Conservation (phyloP, 176 grass and related monocot genomes). For the Cenchrus purpureus region DNA sequence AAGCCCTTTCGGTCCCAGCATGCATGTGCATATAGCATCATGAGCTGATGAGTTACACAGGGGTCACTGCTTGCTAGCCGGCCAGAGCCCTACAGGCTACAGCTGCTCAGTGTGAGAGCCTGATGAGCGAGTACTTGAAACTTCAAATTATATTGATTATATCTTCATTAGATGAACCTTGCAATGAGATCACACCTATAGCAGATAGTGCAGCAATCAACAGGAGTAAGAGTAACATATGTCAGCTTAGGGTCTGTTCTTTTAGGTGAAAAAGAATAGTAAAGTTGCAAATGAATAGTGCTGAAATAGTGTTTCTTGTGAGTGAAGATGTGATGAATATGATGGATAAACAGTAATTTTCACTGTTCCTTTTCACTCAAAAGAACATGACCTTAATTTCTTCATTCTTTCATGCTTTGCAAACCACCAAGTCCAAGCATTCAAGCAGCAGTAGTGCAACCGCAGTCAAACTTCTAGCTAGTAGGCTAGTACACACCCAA, state of each 20-base stretch:
- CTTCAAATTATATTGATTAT: background rate
- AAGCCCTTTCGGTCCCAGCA: conserved; percentile 18
- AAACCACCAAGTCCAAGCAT: background rate
- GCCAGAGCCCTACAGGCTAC: background rate
- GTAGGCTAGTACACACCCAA: too few species aligned
- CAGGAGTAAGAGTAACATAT: too few species aligned
- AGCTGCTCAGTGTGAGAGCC: background rate
- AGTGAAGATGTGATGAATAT: too few species aligned
- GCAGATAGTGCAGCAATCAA: background rate
- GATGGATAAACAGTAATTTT: too few species aligned
- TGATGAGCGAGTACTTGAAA: conserved; percentile 2
- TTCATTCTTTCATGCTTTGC: conserved; percentile 18
- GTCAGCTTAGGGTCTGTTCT: too few species aligned
- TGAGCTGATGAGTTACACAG: conserved; percentile 29
- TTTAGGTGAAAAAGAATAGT: too few species aligned
- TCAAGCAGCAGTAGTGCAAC: conserved; percentile 18
- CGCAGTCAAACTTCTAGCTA: background rate
- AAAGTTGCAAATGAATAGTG: too few species aligned
- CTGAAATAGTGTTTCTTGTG: too few species aligned
- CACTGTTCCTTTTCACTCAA: too few species aligned
- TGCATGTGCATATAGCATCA: conserved; percentile 18
- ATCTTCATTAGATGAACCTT: background rate
- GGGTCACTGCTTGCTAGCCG: background rate
- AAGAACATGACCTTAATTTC: background rate
- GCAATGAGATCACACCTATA: background rate